Conservation (phyloP, 768 basidiomycete genomes). For the Leucosporidium scottii region DNA sequence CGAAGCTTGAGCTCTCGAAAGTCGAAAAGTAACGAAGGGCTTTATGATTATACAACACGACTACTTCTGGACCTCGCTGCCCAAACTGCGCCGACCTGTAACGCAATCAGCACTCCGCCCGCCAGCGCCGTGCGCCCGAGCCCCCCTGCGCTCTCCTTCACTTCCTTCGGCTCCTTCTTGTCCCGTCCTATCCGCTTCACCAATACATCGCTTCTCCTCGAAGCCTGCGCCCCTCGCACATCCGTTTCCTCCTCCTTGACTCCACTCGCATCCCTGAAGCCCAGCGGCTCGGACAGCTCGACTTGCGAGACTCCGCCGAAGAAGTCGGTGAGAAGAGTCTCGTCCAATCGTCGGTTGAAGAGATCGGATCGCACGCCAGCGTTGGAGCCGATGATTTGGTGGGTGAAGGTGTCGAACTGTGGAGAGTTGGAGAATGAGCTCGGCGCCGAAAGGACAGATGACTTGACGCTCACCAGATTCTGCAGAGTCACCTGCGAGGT, state of each 20-base stretch:
- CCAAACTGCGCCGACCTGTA: too few species aligned
- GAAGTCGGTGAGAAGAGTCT: conserved; percentile 69
- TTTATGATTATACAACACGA: too few species aligned
- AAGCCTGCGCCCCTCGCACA: too few species aligned
- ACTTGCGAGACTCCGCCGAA: conserved; percentile 81
- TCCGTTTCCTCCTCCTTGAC: background rate
- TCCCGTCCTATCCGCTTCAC: too few species aligned
- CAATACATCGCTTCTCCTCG: too few species aligned
- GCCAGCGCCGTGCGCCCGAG: too few species aligned
- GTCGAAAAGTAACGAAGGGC: too few species aligned
- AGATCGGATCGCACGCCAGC: conserved; percentile 83
- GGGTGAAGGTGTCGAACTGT: conserved; percentile 78
- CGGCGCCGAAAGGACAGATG: background rate
- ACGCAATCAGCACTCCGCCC: too few species aligned
- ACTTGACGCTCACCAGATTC: conserved; percentile 28
- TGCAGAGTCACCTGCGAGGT: conserved; percentile 57
- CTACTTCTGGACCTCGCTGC: too few species aligned
- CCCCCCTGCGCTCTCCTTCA: too few species aligned
- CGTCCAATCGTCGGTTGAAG: conserved; percentile 58
- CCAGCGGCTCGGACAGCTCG: conserved; percentile 44
- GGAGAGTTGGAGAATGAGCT: background rate
- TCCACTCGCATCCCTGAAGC: background rate
- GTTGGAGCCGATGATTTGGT: conserved; percentile 66
- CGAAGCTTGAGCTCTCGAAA: too few species aligned
- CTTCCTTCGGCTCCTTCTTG: too few species aligned